These are phyloP conservation scores for Apium graveolens DNA, from an alignment of 129 eudicot species.

Conservation along the genomic window DNA sequence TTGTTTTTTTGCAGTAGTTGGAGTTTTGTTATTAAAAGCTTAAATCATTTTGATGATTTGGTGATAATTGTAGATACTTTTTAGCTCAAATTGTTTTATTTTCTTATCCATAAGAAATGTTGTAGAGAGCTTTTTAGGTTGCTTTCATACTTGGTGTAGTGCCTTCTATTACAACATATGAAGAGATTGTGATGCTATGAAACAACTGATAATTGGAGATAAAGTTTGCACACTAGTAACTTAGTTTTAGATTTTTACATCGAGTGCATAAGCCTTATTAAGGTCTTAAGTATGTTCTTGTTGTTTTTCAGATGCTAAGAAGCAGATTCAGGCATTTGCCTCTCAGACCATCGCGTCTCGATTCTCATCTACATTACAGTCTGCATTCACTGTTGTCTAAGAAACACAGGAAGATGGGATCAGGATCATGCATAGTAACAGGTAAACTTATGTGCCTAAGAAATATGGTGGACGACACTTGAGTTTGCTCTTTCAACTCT, in stretches of 20 bases:
- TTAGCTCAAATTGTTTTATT: not conserved
- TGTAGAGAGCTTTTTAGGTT: not conserved
- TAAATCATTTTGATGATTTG: not conserved
- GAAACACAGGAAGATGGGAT: slow-evolving; percentile 4
- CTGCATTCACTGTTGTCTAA: slow-evolving; percentile 88
- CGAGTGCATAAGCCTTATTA: not conserved
- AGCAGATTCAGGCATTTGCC: slow-evolving; percentile 97
- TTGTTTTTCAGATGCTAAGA: slow-evolving; percentile 81
- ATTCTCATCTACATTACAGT: slow-evolving; percentile 56
- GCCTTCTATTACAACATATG: not conserved
- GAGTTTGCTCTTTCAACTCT: not conserved
- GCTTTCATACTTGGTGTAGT: not conserved
- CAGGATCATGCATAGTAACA: not conserved
- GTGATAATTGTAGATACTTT: not conserved
- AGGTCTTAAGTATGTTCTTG: not conserved
- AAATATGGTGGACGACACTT: not conserved
- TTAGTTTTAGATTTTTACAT: not conserved
- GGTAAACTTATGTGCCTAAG: not conserved
- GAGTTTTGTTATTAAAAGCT: not conserved
- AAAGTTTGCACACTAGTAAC: not conserved
- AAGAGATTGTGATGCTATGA: not conserved
- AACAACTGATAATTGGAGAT: not conserved
- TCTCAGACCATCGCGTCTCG: slow-evolving; percentile 81
- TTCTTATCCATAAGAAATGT: not conserved
- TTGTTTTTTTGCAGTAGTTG: not conserved